phyloP scores from a whole-genome alignment of 306 rosid genomes.

The Parietaria judaica region DNA sequence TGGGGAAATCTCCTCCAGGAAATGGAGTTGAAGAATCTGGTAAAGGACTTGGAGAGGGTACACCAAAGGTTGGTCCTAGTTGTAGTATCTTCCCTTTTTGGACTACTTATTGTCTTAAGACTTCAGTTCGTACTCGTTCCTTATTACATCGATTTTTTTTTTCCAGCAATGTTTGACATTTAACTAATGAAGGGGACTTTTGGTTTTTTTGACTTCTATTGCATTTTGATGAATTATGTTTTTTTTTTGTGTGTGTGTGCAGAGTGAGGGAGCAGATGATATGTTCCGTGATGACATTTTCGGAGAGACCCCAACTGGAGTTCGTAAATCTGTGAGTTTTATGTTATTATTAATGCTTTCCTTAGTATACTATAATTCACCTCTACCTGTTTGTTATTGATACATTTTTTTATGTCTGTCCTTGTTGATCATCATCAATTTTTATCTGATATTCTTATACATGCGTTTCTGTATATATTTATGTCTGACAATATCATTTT shows the following conservation, averaged over 20 bases:
- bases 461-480: not conserved
- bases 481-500: too few species aligned
- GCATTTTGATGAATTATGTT: conserved; percentile 15
- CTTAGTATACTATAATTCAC: not conserved
- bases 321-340: conserved; percentile 58
- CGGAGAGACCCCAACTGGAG: conserved; percentile 98
- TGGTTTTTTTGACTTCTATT: not conserved
- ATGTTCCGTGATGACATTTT: conserved; percentile 85
- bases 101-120: not conserved
- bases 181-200: not conserved
- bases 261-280: conserved; percentile 82
- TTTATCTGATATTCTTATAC: not conserved
- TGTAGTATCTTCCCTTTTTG: not conserved
- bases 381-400: too few species aligned
- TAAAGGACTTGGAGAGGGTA: conserved; percentile 79
- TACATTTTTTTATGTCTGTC: too few species aligned
- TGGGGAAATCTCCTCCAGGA: conserved; percentile 59
- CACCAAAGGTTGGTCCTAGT: conserved; percentile 59
- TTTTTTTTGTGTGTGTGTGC: conserved; percentile 23
- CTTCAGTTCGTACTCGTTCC: not conserved
- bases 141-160: not conserved
- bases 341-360: conserved; percentile 1
- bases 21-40: conserved; percentile 46
- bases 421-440: not conserved
- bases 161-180: not conserved